Evolutionary conservation across 257 asterid species (phyloP).

Genomic region (Solanum sparsipilum): DNA sequence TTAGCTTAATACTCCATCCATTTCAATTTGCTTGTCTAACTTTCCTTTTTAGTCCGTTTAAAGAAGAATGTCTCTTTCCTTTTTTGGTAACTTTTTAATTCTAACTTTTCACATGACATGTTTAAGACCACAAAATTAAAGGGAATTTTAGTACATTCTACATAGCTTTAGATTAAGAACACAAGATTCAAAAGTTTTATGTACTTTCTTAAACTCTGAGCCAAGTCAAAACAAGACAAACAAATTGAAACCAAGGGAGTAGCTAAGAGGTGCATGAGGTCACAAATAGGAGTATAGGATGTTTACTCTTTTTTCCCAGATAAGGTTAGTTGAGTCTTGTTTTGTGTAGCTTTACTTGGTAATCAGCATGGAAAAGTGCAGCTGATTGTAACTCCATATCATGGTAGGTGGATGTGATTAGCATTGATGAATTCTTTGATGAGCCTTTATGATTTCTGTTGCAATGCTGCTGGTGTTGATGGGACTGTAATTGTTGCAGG

Average conservation of each 20-base stretch:
- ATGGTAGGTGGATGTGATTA: constrained; percentile 68
- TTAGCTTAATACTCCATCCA: neutral
- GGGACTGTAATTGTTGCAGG: constrained; percentile 53
- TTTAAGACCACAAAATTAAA: neutral
- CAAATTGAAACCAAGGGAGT: neutral
- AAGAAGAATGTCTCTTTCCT: neutral
- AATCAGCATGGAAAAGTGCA: neutral
- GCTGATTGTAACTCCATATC: neutral
- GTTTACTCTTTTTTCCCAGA: neutral
- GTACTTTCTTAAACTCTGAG: neutral
- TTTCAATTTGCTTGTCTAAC: neutral
- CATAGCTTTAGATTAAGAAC: neutral
- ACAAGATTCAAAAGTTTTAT: neutral
- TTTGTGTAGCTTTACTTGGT: neutral
- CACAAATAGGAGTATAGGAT: neutral
- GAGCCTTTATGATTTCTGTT: constrained; percentile 74
- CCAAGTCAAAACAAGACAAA: neutral
- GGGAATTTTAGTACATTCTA: neutral
- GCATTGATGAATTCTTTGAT: constrained; percentile 80
- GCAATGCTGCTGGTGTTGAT: constrained; percentile 75
- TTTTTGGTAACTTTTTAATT: neutral
- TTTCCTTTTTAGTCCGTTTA: neutral
- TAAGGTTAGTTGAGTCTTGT: neutral
- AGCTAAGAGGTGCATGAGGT: neutral
- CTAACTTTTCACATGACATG: neutral